Evolutionary conservation across 768 basidiomycete genomes (phyloP), one percentile per base, ranked within the genome.

Genomic region (Galerina sulciceps): DNA sequence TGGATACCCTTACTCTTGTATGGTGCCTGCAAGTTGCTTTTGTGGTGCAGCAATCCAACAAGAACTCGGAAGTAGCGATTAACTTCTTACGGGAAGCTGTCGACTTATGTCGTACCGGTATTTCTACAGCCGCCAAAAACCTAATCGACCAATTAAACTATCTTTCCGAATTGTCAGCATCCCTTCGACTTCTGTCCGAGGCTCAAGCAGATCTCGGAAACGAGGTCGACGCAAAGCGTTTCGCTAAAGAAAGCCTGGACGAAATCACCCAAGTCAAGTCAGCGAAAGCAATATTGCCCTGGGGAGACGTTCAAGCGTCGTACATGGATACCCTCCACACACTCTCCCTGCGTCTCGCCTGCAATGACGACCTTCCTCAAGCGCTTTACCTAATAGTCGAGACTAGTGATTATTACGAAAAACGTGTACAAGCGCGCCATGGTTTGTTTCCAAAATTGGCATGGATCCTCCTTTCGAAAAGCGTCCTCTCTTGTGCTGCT

Each of bases 401-500:
- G 10, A 43, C 31, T 13, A 13, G 42, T n/a, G 34, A 35, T 1
- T 58, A 55, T 20, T 58, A 38, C 41, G 37, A 54, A 44, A 36
- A 55, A 42, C 36, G 35, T 14, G 20, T 48, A 15, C 52, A 46
- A 20, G n/a, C 23, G 10, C 52, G 53, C 20, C 55, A 62, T 23
- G 57, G 53, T 41, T 37, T 20, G 17, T 58, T 23, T 26, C 46
- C 51, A 18, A 22, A 49, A 23, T 42, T 58, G 6, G 54, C 57
- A 13, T 36, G 43, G 31, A 36, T 49, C 14, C 18, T 58, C 2
- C 48, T 57, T n/a, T 22, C 37, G 6, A 10, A 44, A 10, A 47
- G 53, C 1, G 22, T 62, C 6, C 26, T 57, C 35, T 43, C 50
- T 55, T 62, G 61, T 22, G 49, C 57, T 4, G 20, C 18, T 9